Base-by-base conservation (phyloP, 1,284 basidiomycete genomes). In the Trichosporon sp. region DNA sequence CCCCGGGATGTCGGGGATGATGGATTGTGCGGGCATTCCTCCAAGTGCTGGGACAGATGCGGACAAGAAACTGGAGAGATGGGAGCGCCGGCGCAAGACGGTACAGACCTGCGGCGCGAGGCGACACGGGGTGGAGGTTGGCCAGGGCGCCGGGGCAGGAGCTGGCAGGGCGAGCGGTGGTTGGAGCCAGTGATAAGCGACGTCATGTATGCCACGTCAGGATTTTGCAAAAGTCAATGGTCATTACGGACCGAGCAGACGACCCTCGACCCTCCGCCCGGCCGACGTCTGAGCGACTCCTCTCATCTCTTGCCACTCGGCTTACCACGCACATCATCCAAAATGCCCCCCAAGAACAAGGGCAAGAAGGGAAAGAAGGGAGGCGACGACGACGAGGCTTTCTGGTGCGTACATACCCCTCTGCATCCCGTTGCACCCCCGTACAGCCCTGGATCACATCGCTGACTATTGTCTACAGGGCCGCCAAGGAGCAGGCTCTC, bases 301-400 rank as follows among this genome's bases (percentile, higher is more conserved):
- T 32, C n/a, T 60, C 56, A 60, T 66, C 65, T 68, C 62, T 66
- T 65, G 64, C 62, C 68, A 65, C 67, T 68, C 63, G 38, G 67
- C 65, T 64, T 47, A 64, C 9, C 31, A 38, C n/a, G 25, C 51
- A 32, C 44, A 64, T 4, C 25, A 62, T 0, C 6, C 66, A 70
- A 70, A 68, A 95, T 95, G 93, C 86, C 92, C 70, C 92, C 92
- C 65, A 95, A 95, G 85, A 91, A 89, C 78, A 92, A 93, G 81
- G 91, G 88, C 72, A 94, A 94, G 86, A 94, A 93, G 82, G 88
- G 86, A 25, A 93, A 93, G 84, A 92, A 90, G 82, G 77, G 86
- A 85, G 77, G 85, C 72, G 74, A 76, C 60, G 87, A 90, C 76
- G 91, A 92, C 72, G 92, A 91, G 68, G 89, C 91, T 73, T 91